These are phyloP conservation scores for Lotmaria passim DNA, from an alignment of 208 protist genomes.

Conservation along the genomic window DNA sequence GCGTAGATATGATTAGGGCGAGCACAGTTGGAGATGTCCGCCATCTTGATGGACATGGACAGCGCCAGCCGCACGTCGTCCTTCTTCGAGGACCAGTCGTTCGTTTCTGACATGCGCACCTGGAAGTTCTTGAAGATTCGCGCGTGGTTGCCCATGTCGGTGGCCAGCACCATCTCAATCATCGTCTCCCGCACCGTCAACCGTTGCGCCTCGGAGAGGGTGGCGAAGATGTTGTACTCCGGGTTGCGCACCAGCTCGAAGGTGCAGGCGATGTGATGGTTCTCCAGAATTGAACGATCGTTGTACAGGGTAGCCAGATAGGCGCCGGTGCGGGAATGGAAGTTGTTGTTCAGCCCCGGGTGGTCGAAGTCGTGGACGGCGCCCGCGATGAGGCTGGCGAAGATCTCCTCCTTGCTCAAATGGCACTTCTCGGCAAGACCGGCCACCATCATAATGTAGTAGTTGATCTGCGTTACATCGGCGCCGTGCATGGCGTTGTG, in stretches of 20 bases:
- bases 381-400: constrained; percentile 89
- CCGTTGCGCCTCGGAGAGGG: constrained; percentile 77
- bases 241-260: constrained; percentile 87
- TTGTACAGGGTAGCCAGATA: constrained; percentile 94
- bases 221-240: constrained; percentile 86
- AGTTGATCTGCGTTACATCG: constrained; percentile 93
- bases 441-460: constrained; percentile 91
- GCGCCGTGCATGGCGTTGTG: constrained; percentile 94
- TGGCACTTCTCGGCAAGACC: constrained; percentile 70
- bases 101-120: constrained; percentile 72
- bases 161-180: constrained; percentile 93
- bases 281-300: constrained; percentile 94
- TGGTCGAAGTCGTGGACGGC: constrained; percentile 97
- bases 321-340: constrained; percentile 92
- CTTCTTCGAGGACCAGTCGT: constrained; percentile 74
- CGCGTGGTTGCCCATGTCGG: constrained; percentile 94
- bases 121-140: constrained; percentile 89
- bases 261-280: constrained; percentile 91
- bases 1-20: constrained; percentile 88
- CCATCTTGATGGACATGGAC: constrained; percentile 94
- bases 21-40: constrained; percentile 94
- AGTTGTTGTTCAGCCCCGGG: constrained; percentile 97
- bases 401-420: constrained; percentile 88
- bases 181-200: constrained; percentile 86
- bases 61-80: constrained; percentile 90